Evolutionary conservation across 2,329 filamentous ascomycete genomes (phyloP).

Genomic region (Ophiostoma ips): DNA sequence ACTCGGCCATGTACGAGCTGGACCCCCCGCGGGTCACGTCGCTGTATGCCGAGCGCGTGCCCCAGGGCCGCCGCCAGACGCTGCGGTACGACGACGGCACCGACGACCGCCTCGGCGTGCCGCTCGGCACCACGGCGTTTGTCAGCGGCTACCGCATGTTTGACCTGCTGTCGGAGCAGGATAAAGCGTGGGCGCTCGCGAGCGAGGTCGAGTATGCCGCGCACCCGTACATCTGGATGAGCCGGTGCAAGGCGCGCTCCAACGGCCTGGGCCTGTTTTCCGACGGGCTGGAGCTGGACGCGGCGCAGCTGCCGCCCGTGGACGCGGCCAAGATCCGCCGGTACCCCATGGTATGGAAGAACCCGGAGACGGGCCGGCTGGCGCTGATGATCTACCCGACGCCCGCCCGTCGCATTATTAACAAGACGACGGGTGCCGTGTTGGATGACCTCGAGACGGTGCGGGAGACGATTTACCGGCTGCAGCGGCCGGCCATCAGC

Average conservation of each 20-base stretch:
- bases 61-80: constrained; percentile 35
- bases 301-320: constrained; percentile 46
- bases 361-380: constrained; percentile 50
- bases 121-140: constrained; percentile 65
- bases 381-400: constrained; percentile 65
- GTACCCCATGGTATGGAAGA: constrained; percentile 67
- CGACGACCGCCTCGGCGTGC: constrained; percentile 50
- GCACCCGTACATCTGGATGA: constrained; percentile 77
- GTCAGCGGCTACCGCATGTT: constrained; percentile 59
- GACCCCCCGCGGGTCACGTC: constrained; percentile 59
- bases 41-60: constrained; percentile 57
- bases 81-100: constrained; percentile 62
- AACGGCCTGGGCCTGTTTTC: constrained; percentile 57
- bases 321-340: constrained; percentile 53
- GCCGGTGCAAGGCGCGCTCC: constrained; percentile 46
- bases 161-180: constrained; percentile 46
- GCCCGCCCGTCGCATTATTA: constrained; percentile 47
- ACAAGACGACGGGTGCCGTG: constrained; percentile 43
- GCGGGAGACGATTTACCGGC: constrained; percentile 49
- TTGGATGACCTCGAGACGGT: constrained; percentile 55
- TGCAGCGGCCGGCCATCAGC: constrained; percentile 57
- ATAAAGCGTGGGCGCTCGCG: constrained; percentile 51
- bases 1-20: constrained; percentile 62
- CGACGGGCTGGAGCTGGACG: constrained; percentile 35
- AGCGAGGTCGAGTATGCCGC: constrained; percentile 61